These are phyloP conservation scores for Monilinia vaccinii-corymbosi DNA, from an alignment of 2,329 filamentous ascomycete species.

Conservation along the genomic window DNA sequence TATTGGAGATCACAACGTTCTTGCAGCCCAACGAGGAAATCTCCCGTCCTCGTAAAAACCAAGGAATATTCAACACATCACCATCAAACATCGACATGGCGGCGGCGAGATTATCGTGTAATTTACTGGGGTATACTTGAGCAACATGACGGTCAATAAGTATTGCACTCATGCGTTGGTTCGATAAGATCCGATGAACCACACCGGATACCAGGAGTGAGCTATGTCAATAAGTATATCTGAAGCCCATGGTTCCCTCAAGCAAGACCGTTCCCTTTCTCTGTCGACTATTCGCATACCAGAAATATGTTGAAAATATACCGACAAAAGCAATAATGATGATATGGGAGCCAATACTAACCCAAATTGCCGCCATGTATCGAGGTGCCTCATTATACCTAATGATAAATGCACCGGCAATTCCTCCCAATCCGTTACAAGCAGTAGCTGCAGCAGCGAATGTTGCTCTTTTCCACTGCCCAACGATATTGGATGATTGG, in stretches of 20 bases:
- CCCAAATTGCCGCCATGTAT: conserved; percentile 58
- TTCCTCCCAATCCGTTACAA: conserved; percentile 72
- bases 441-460: conserved; percentile 68
- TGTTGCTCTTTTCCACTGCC: conserved; percentile 82
- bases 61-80: no score
- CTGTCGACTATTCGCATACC: conserved; percentile 40
- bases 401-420: conserved; percentile 63
- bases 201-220: not conserved
- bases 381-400: conserved; percentile 49
- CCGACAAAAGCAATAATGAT: conserved; percentile 46
- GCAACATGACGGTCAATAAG: not conserved
- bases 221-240: conserved; percentile 24
- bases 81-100: not conserved
- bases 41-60: not conserved
- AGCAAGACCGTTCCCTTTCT: conserved; percentile 38
- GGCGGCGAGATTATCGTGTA: not conserved
- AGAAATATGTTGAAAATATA: conserved; percentile 45
- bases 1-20: not conserved
- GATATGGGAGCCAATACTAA: conserved; percentile 56
- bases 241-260: conserved; percentile 32
- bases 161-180: not conserved
- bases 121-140: not conserved
- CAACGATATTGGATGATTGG: conserved; percentile 80
- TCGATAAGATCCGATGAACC: not conserved
- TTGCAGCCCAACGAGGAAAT: not conserved